Evolutionary conservation across 192 early-diverging fungal genomes (phyloP).

Genomic region (Linnemannia zychae): DNA sequence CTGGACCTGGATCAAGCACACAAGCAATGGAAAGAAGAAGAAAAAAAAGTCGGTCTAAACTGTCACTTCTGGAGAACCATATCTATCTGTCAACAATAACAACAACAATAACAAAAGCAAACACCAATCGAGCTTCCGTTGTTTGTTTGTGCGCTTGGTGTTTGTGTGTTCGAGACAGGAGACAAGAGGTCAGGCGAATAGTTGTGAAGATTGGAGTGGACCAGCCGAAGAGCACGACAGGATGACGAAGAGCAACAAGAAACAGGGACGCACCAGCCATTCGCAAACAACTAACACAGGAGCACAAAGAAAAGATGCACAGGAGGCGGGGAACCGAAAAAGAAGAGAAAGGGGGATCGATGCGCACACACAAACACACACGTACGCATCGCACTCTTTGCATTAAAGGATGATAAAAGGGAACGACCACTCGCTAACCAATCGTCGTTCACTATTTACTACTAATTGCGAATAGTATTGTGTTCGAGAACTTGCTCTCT

Average conservation of each 20-base stretch:
- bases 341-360: not conserved
- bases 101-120: not conserved
- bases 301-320: not conserved
- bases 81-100: not conserved
- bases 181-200: not conserved
- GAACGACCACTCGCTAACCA: not conserved
- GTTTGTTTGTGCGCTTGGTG: not conserved
- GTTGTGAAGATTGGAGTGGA: not conserved
- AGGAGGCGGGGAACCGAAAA: not conserved
- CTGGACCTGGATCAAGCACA: not conserved
- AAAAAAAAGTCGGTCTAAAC: not conserved
- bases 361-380: not conserved
- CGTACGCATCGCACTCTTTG: no score
- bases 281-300: not conserved
- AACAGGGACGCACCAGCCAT: not conserved
- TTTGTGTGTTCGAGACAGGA: not conserved
- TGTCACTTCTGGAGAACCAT: not conserved
- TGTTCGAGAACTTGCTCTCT: conserved; percentile 71
- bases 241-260: not conserved
- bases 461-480: conserved; percentile 32
- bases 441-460: not conserved
- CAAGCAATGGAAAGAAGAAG: not conserved
- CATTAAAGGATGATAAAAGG: not conserved
- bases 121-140: not conserved
- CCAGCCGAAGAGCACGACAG: not conserved